A percentile compares a stretch with the other conserved stretches of the same genome.
phyloP scores from a whole-genome alignment of 2,329 filamentous ascomycete genomes.

The Endothia cerciana region DNA sequence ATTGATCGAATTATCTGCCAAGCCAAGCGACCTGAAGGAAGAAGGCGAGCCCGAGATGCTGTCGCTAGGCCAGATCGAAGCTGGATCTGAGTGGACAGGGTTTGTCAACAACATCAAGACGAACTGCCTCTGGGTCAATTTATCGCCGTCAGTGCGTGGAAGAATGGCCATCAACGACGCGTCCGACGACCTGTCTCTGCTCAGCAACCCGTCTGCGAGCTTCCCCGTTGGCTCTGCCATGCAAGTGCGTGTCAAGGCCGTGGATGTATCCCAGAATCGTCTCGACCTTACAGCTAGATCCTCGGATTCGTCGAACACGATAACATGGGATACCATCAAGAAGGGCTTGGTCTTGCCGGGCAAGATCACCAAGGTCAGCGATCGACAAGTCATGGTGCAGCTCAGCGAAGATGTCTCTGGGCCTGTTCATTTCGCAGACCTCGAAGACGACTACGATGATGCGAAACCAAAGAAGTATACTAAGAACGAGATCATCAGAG shows the following conservation, averaged over 20 bases:
- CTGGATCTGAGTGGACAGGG: slow-evolving; percentile 73
- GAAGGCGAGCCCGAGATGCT: slow-evolving; percentile 52
- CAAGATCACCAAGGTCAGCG: slow-evolving; percentile 82
- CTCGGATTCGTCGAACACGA: slow-evolving; percentile 56
- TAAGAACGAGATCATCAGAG: slow-evolving; percentile 85
- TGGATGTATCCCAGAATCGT: slow-evolving; percentile 73
- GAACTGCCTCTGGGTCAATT: slow-evolving; percentile 84
- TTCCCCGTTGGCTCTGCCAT: slow-evolving; percentile 92
- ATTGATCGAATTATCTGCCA: slow-evolving; percentile 86
- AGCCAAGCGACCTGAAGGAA: slow-evolving; percentile 65
- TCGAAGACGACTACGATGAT: slow-evolving; percentile 84
- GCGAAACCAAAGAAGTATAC: slow-evolving; percentile 75
- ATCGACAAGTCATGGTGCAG: slow-evolving; percentile 83
- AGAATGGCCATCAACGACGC: slow-evolving; percentile 82
- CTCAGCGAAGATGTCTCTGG: slow-evolving; percentile 80
- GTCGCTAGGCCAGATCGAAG: slow-evolving; percentile 71
- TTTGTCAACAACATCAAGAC: slow-evolving; percentile 90
- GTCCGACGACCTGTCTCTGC: slow-evolving; percentile 80
- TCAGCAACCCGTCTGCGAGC: slow-evolving; percentile 75
- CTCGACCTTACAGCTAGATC: slow-evolving; percentile 83
- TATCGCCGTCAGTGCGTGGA: slow-evolving; percentile 86
- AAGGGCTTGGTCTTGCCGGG: slow-evolving; percentile 81
- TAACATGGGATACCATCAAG: slow-evolving; percentile 74
- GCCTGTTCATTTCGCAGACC: slow-evolving; percentile 79
- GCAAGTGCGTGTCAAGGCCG: slow-evolving; percentile 74